phyloP scores from a whole-genome alignment of 768 basidiomycete genomes.

The Suillus sp. region DNA sequence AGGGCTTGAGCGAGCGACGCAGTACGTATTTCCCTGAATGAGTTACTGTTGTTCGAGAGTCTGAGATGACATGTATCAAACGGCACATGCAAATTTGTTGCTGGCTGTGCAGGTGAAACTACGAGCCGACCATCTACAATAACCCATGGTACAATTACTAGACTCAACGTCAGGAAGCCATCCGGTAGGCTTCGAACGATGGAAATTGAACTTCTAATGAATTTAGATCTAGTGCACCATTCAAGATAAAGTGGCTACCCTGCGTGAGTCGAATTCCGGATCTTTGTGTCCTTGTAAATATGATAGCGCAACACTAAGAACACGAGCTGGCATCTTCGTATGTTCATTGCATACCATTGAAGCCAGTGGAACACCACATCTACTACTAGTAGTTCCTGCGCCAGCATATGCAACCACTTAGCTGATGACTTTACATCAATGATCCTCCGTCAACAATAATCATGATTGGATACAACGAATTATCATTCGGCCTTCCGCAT shows the following conservation, averaged over 20 bases:
- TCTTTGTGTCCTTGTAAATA: neutral
- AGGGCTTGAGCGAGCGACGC: neutral
- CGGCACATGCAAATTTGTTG: slow-evolving; percentile 6
- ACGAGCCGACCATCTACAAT: too few relatives aligned
- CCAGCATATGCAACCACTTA: neutral
- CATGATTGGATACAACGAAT: neutral
- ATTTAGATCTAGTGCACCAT: neutral
- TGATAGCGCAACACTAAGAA: neutral
- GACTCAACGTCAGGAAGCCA: neutral
- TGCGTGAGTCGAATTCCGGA: neutral
- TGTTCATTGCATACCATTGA: neutral
- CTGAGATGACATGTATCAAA: neutral
- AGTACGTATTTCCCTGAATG: neutral
- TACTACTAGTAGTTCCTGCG: neutral
- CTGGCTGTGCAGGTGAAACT: neutral
- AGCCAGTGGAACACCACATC: neutral
- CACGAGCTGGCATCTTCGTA: neutral
- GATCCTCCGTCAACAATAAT: too few relatives aligned
- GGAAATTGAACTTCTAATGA: neutral
- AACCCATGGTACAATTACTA: neutral
- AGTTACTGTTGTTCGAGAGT: neutral
- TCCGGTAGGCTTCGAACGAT: neutral
- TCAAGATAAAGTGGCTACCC: neutral
- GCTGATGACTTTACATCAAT: too few relatives aligned
- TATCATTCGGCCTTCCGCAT: neutral